phyloP scores from a whole-genome alignment of 106 monocot genomes.

The Allium sativum region DNA sequence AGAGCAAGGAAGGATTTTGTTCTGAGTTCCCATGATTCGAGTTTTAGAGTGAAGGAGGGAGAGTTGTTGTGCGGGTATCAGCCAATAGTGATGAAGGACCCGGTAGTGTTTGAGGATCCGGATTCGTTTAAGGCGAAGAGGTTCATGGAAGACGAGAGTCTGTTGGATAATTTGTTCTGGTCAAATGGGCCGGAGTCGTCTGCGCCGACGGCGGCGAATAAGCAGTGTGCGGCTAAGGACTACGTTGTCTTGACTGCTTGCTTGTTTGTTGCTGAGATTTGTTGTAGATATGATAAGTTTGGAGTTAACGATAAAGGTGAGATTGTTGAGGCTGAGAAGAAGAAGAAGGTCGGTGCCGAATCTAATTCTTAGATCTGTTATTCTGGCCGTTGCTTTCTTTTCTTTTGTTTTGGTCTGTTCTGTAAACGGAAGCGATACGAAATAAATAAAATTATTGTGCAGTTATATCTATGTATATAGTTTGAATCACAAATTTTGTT shows the following conservation, averaged over 20 bases:
- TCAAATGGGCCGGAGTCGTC: slow-evolving; percentile 67
- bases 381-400: too few relatives aligned
- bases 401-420: too few relatives aligned
- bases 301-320: slow-evolving; percentile 20
- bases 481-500: too few relatives aligned
- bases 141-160: slow-evolving; percentile 26
- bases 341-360: too few relatives aligned
- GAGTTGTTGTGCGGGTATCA: slow-evolving; percentile 78
- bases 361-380: too few relatives aligned
- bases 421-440: too few relatives aligned
- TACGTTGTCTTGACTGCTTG: slow-evolving; percentile 48
- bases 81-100: slow-evolving; percentile 58
- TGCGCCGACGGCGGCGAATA: slow-evolving; percentile 38
- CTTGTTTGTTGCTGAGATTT: slow-evolving; percentile 46
- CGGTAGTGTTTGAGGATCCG: slow-evolving; percentile 41
- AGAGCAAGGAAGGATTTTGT: slow-evolving; percentile 43
- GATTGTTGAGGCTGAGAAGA: slow-evolving; percentile 31
- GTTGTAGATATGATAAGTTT: slow-evolving; percentile 43
- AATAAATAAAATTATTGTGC: too few relatives aligned
- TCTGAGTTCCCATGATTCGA: slow-evolving; percentile 30
- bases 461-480: too few relatives aligned
- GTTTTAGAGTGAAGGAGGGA: slow-evolving; percentile 38
- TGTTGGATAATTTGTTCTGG: slow-evolving; percentile 53
- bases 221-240: slow-evolving; percentile 83
- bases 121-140: slow-evolving; percentile 38